Evolutionary conservation across 1,139 yeast genomes (phyloP).

Genomic region (Taiozyma onychis): DNA sequence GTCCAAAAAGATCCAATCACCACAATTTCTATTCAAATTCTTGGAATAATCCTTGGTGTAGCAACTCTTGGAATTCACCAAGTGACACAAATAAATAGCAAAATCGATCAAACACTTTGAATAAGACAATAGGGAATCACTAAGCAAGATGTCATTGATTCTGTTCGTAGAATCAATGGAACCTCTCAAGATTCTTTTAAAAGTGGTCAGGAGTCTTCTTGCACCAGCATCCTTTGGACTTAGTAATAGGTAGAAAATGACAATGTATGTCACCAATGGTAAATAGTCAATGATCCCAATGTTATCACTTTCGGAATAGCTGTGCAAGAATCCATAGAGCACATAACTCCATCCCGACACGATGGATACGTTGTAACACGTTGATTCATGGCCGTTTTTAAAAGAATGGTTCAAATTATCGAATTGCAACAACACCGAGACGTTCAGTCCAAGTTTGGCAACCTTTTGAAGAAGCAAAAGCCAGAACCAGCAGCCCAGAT

Average conservation of each 20-base stretch:
- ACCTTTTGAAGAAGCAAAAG: constrained; percentile 4
- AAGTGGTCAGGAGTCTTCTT: constrained; percentile 39
- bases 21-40: constrained; percentile 29
- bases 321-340: constrained; percentile 4
- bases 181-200: constrained; percentile 51
- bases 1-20: constrained; percentile 37
- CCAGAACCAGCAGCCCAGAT: constrained; percentile 20
- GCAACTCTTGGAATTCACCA: constrained; percentile 17
- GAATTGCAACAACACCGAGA: constrained; percentile 10
- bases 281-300: constrained; percentile 20
- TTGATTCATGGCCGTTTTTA: constrained; percentile 1
- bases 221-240: constrained; percentile 32
- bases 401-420: constrained; percentile 1
- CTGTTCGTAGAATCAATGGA: constrained; percentile 52
- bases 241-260: constrained; percentile 23
- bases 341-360: constrained; percentile 6
- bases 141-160: constrained; percentile 71
- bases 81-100: constrained; percentile 40
- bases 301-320: constrained; percentile 1
- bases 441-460: constrained; percentile 6
- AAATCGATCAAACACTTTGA: constrained; percentile 71
- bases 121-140: constrained; percentile 80
- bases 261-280: constrained; percentile 30
- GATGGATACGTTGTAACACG: constrained; percentile 7
- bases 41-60: constrained; percentile 11